A percentile compares a stretch with the other conserved stretches of the same genome.
Conservation (phyloP, 768 basidiomycete species). For the Leccinum pellstonianum region DNA sequence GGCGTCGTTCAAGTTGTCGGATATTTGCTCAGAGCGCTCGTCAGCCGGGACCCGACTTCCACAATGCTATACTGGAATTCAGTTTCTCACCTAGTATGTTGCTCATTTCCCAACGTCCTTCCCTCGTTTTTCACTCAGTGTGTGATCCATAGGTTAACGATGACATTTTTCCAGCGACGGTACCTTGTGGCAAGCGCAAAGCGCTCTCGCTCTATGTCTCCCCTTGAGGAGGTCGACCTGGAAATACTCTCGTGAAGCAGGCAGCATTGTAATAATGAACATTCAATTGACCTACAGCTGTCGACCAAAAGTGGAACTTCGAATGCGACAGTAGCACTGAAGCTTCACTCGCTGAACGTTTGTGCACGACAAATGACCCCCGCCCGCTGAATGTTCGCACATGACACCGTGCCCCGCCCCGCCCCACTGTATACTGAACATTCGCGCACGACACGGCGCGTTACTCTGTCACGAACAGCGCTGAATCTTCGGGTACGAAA, state of each 20-base stretch:
- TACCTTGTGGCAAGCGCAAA: background rate
- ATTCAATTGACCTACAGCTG: background rate
- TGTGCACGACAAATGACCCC: no score
- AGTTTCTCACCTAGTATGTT: background rate
- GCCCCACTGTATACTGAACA: no score
- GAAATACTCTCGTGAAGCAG: conserved; percentile 15
- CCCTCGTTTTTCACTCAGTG: background rate
- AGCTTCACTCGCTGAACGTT: no score
- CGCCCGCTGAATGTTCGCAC: no score
- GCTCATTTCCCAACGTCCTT: conserved; percentile 7
- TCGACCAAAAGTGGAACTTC: background rate
- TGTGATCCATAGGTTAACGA: background rate
- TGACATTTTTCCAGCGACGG: conserved; percentile 4
- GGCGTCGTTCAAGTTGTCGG: no score
- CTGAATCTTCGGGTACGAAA: no score
- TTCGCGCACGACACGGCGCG: no score
- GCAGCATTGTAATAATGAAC: background rate
- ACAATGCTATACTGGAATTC: background rate
- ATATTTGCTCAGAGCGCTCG: no score
- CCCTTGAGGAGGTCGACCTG: background rate
- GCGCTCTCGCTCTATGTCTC: conserved; percentile 9
- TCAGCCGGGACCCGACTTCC: background rate
- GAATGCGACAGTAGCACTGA: background rate
- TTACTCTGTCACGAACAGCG: no score
- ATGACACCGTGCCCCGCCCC: no score